These are phyloP conservation scores for Mrakia gelida DNA, from an alignment of 768 basidiomycete species.

Conservation along the genomic window DNA sequence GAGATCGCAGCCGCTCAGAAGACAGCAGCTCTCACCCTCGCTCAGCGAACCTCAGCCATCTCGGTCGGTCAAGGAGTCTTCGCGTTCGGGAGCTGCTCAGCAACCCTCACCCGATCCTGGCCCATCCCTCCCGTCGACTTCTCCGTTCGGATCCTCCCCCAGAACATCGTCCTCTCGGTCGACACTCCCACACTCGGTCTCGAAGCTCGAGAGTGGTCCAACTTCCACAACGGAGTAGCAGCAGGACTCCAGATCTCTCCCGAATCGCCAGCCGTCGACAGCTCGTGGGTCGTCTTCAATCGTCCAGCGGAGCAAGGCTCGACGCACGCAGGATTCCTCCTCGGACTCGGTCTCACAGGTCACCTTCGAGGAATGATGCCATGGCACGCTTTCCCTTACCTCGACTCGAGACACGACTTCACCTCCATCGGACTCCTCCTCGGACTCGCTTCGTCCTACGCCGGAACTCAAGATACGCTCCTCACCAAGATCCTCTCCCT, in stretches of 20 bases:
- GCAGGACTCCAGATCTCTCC: slow-evolving; percentile 80
- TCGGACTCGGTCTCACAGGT: slow-evolving; percentile 85
- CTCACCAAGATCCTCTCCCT: slow-evolving; percentile 88
- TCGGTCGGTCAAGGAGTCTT: slow-evolving; percentile 88
- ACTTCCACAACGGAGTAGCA: slow-evolving; percentile 95
- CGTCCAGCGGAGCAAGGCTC: slow-evolving; percentile 84
- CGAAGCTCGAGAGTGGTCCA: slow-evolving; percentile 84
- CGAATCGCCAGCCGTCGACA: slow-evolving; percentile 69
- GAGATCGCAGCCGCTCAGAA: slow-evolving; percentile 85
- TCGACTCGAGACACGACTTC: slow-evolving; percentile 92
- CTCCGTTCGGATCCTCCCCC: slow-evolving; percentile 66
- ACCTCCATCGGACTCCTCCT: slow-evolving; percentile 90
- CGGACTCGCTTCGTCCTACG: slow-evolving; percentile 85
- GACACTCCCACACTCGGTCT: slow-evolving; percentile 67
- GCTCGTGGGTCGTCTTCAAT: slow-evolving; percentile 91
- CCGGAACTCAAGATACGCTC: slow-evolving; percentile 77
- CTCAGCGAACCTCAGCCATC: slow-evolving; percentile 81
- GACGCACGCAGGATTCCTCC: slow-evolving; percentile 92
- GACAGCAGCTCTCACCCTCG: slow-evolving; percentile 68
- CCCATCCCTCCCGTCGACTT: slow-evolving; percentile 43
- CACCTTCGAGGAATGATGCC: slow-evolving; percentile 84
- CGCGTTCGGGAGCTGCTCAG: slow-evolving; percentile 75
- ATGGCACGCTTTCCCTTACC: slow-evolving; percentile 91
- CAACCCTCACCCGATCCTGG: slow-evolving; percentile 53
- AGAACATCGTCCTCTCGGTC: slow-evolving; percentile 60